Base-by-base conservation (phyloP, 2,329 filamentous ascomycete genomes). In the Taxawa tesnikishii region DNA sequence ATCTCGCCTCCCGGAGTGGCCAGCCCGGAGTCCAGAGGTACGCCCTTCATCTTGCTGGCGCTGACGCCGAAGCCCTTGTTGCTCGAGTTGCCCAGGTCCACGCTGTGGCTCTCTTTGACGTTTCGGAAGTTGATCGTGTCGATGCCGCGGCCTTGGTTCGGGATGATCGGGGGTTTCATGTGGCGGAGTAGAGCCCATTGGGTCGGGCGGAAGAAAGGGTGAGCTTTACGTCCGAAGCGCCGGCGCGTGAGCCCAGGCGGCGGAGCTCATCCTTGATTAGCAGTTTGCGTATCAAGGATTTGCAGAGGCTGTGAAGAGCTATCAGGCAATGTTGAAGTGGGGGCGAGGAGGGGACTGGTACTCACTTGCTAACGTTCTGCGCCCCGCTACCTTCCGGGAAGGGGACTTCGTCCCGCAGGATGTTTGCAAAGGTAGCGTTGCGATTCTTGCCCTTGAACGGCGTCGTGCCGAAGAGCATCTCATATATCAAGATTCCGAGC, bases 371-470 rank as follows among this genome's bases (percentile, higher is more conserved):
- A 37, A 93, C 83, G 54, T 83, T 83, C 5, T 85, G 84, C 15
- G 76, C 69, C 19, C 83, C 81, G 16, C 79, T 73, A 45, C 90
- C 81, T 48, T 98, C 90, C 0, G 90, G 87, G 60, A 98, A 98
- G 5, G 83, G 83, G 39, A 94, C 90, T 43, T 98, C 90, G 55
- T 98, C 90, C 32, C 87, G 71, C 41, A 98, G 59, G 44, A 98
- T 98, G 54, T 96, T 98, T 39, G 87, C 88, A 62, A 98, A 98
- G 0, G 90, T 98, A 10, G 87, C 85, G 49, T 96, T 98, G 24
- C 90, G 75, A 59, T 94, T 98, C 73, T 98, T 96, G 46, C 90
- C 90, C 66, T 98, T 98, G 70, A 98, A 98, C 2, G 90, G 90
- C 1, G 90, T 98, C 1, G 88, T 98, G 34, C 90, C 90, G 61